A percentile compares a stretch with the other conserved stretches of the same genome.
Conservation (phyloP, 805 yeast genomes). For the Candida gorgasii region DNA sequence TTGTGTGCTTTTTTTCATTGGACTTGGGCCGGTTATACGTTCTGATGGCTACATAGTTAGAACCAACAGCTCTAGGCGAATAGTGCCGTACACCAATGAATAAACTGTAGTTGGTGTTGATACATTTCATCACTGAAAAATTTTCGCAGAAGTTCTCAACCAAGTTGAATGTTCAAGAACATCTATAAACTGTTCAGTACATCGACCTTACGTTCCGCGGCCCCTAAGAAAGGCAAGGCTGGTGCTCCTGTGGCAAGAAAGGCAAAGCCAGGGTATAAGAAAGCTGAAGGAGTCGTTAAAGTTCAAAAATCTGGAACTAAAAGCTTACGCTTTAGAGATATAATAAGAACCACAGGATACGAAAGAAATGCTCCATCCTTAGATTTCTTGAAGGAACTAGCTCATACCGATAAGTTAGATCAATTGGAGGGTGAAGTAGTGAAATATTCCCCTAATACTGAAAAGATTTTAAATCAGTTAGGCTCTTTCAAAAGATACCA, state of each 20-base stretch:
- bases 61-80: too few species aligned
- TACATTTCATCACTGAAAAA: conserved; percentile 9
- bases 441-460: conserved; percentile 41
- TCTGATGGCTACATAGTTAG: too few species aligned
- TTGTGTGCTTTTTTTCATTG: conserved; percentile 1
- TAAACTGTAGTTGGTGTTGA: not conserved
- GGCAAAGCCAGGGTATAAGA: conserved; percentile 24
- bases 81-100: too few species aligned
- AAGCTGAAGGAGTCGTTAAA: conserved; percentile 15
- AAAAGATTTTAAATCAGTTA: conserved; percentile 47
- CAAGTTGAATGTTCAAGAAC: conserved; percentile 2
- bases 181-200: conserved; percentile 6
- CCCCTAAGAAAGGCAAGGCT: conserved; percentile 20
- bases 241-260: conserved; percentile 21
- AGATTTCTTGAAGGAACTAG: conserved; percentile 11
- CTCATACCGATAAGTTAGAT: not conserved
- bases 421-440: conserved; percentile 19
- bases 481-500: conserved; percentile 72
- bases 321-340: conserved; percentile 39
- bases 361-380: conserved; percentile 30
- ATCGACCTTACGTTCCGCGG: conserved; percentile 13
- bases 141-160: conserved; percentile 1
- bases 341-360: conserved; percentile 33
- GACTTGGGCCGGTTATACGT: conserved; percentile 4
- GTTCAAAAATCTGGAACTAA: conserved; percentile 41